Percentiles rank a stretch among this genome's conserved stretches.
phyloP scores from a whole-genome alignment of 1,139 yeast species.

The Meyerozyma elateridarum region DNA sequence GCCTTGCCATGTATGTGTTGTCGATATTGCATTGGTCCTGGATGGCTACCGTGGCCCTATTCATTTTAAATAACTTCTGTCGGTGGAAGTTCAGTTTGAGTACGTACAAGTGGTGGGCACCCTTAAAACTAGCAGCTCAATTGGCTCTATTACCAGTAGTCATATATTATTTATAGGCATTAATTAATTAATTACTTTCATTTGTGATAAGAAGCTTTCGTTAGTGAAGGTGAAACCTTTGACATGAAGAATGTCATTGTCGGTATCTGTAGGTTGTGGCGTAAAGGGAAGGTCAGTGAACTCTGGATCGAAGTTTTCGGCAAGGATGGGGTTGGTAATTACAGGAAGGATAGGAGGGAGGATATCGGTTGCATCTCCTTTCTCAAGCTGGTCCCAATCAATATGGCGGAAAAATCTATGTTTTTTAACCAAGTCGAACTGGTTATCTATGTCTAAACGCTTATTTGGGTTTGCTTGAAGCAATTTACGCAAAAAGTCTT shows the following conservation, averaged over 20 bases:
- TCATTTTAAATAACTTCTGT: too few relatives aligned
- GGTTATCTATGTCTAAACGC: constrained; percentile 63
- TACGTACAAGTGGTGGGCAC: too few relatives aligned
- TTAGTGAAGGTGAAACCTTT: constrained; percentile 15
- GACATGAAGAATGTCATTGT: constrained; percentile 11
- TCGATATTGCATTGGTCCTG: too few relatives aligned
- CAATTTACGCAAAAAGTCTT: constrained; percentile 69
- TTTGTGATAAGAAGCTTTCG: constrained; percentile 12
- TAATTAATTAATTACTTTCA: too few relatives aligned
- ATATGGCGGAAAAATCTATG: constrained; percentile 79
- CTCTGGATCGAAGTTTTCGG: constrained; percentile 87
- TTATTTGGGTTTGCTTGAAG: constrained; percentile 71
- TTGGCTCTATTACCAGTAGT: too few relatives aligned
- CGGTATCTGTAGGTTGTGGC: constrained; percentile 23
- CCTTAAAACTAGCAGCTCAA: too few relatives aligned
- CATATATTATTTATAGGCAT: too few relatives aligned
- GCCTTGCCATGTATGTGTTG: too few relatives aligned
- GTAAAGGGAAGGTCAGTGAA: constrained; percentile 72
- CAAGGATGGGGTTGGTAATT: constrained; percentile 78
- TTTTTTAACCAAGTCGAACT: constrained; percentile 48
- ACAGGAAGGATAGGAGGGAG: constrained; percentile 83
- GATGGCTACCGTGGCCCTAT: too few relatives aligned
- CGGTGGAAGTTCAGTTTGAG: too few relatives aligned
- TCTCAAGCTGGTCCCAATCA: constrained; percentile 68
- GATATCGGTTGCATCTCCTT: constrained; percentile 19